These are phyloP conservation scores for Kalmusia sp. DNA, from an alignment of 2,329 filamentous ascomycete species.

Conservation along the genomic window DNA sequence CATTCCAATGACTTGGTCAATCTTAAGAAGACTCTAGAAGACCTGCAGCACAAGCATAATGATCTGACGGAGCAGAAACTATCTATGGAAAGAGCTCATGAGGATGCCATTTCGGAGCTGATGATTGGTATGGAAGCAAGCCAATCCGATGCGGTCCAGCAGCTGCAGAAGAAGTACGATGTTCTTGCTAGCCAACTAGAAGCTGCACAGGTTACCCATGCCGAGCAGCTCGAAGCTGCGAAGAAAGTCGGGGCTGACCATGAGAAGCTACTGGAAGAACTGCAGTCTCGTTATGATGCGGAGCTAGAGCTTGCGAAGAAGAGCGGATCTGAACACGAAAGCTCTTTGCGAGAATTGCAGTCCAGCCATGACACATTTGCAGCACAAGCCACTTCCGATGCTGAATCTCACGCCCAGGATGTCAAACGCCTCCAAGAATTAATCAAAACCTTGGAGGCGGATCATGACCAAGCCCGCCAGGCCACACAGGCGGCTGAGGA, in stretches of 20 bases:
- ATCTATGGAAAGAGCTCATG: slow-evolving; percentile 38
- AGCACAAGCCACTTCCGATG: slow-evolving; percentile 15
- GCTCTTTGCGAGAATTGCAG: slow-evolving; percentile 21
- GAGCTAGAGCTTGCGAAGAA: slow-evolving; percentile 27
- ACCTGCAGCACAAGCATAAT: slow-evolving; percentile 32
- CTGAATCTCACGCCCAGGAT: slow-evolving; percentile 13
- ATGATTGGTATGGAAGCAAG: slow-evolving; percentile 44
- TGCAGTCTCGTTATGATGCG: slow-evolving; percentile 22
- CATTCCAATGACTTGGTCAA: slow-evolving; percentile 34
- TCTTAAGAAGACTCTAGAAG: slow-evolving; percentile 35
- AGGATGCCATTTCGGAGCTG: slow-evolving; percentile 44
- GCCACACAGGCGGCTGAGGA: slow-evolving; percentile 37
- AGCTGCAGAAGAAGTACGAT: slow-evolving; percentile 43
- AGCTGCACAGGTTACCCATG: slow-evolving; percentile 23
- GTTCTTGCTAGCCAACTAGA: slow-evolving; percentile 30
- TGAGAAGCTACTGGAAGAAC: slow-evolving; percentile 19
- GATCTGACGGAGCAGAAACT: slow-evolving; percentile 38
- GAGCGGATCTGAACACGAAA: slow-evolving; percentile 21
- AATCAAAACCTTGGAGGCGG: slow-evolving; percentile 18
- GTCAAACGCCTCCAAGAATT: slow-evolving; percentile 19
- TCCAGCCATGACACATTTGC: slow-evolving; percentile 22
- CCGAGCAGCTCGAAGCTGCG: slow-evolving; percentile 27
- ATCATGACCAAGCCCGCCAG: slow-evolving; percentile 12
- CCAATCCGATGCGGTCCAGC: slow-evolving; percentile 39
- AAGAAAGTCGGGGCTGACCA: slow-evolving; percentile 26